phyloP scores from a whole-genome alignment of 2,329 filamentous ascomycete genomes.

The Paecilomyces fulvus region DNA sequence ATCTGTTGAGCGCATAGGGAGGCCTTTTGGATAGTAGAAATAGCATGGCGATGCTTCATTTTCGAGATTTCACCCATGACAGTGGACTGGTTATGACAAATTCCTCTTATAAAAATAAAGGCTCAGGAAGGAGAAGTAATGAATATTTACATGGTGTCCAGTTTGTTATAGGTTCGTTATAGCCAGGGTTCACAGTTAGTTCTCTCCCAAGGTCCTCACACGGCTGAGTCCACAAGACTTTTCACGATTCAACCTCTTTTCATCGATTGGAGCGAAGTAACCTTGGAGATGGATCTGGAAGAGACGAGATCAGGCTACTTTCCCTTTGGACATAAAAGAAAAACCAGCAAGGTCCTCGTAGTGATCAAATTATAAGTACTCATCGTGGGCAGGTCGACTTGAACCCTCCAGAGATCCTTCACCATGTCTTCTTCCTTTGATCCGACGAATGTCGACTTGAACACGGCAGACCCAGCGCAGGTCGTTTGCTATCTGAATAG shows the following conservation, averaged over 20 bases:
- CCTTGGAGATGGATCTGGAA: neutral
- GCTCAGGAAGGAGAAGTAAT: too few relatives aligned
- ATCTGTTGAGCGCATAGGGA: too few relatives aligned
- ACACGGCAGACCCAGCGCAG: conserved; percentile 32
- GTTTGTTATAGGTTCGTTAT: too few relatives aligned
- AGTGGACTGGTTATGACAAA: too few relatives aligned
- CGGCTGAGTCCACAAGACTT: neutral
- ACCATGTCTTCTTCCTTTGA: conserved; percentile 17
- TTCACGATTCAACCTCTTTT: too few relatives aligned
- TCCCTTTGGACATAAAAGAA: neutral
- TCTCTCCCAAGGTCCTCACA: neutral
- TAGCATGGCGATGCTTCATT: too few relatives aligned
- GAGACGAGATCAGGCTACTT: neutral
- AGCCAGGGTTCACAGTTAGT: too few relatives aligned
- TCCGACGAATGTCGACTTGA: conserved; percentile 37
- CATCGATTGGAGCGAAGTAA: too few relatives aligned
- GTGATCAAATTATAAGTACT: neutral
- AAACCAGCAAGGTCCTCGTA: neutral
- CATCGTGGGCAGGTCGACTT: neutral
- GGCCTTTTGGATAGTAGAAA: too few relatives aligned
- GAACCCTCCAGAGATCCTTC: neutral
- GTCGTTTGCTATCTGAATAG: conserved; percentile 45
- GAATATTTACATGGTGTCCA: too few relatives aligned
- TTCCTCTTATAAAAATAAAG: too few relatives aligned
- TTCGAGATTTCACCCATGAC: too few relatives aligned